Base-by-base conservation (phyloP, 1,284 basidiomycete genomes). In the Apiotrichum domesticum region DNA sequence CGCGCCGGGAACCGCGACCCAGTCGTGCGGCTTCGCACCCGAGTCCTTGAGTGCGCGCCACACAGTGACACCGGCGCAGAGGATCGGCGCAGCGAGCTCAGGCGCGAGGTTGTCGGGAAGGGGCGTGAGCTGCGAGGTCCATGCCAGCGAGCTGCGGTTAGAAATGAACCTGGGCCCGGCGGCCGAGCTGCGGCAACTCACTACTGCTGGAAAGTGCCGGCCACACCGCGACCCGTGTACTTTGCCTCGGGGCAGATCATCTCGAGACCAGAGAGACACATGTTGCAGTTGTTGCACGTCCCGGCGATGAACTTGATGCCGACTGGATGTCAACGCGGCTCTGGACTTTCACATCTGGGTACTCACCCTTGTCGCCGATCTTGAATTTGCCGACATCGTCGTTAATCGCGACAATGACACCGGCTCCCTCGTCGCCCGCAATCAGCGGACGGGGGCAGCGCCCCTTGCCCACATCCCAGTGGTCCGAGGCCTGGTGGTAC, bases 371-470 rank as follows among this genome's bases (percentile, higher is more conserved):
- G 29, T 58, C 51, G 29, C 60, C 64, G 15, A 62, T 10, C 40
- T 54, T 54, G 52, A 64, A 43, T 34, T 44, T 34, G 15, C 42
- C 81, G 0, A 72, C 64, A 54, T 66, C 64, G 56, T 68, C 74
- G 10, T 64, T 66, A 3, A 90, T 80, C 21, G 83, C 81, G 35
- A 89, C 78, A 21, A 95, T 82, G 69, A 85, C 83, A 32, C 92
- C 90, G 21, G 89, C 81, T 58, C 92, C 86, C 72, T 95, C 90
- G 69, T 94, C 90, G 4, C 91, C 90, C 55, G 88, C 90, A 57
- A 93, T 83, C 33, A 49, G 47, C 3, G 47, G 47, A 4, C 47
- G 47, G 7, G 47, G 21, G 51, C 90, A 82, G 0, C 88, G 89
- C 3, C 81, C 80, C 46, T 48, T 48, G 4, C 46, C 47, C 7